Evolutionary conservation across 2,329 filamentous ascomycete species (phyloP), one percentile per base, ranked within the genome.

Genomic region (Endocalyx cinctus): DNA sequence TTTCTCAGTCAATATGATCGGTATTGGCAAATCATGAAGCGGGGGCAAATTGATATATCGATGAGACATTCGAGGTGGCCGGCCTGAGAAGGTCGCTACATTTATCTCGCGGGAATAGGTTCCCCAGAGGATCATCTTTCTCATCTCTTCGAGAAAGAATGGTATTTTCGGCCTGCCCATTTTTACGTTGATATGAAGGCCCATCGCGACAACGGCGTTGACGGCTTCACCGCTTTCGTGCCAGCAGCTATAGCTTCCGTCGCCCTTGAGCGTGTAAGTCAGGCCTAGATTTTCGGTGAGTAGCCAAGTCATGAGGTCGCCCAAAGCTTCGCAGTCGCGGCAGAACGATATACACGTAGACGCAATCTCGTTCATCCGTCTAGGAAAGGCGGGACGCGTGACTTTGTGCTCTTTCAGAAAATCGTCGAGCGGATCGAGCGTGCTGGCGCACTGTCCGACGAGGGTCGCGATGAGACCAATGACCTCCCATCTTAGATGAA

Each of bases 401-500:
- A 51, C 38, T 26, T 52, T 46, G 17, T 53, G 43, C 30, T 56
- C 47, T 17, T 44, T 45, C 14, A 57, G 50, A 13, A 52, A 33
- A 8, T 37, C 35, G 33, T 57, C 47, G 3, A 50, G 49, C 3
- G 51, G 41, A 6, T 54, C 48, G 8, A 52, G 38, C 5, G 48
- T 49, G 15, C 34, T 46, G 5, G 49, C 48, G 31, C 48, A 54
- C 17, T 50, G 39, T 7, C 56, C 57, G 8, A 51, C 45, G 15
- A 49, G 36, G 3, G 46, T 43, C 14, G 55, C 55, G 27, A 60
- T 52, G 27, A 59, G 35, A 5, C 56, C 57, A 17, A 60, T 46
- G n/a, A 58, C 50, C 25, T 59, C 55, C 58, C 58, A 60, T 27
- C 58, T 47, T 25, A 59, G 47, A 20, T 54, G 51, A 23, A 43